Conservation (phyloP, 1,284 basidiomycete species). For the Trichosporon ovoides region DNA sequence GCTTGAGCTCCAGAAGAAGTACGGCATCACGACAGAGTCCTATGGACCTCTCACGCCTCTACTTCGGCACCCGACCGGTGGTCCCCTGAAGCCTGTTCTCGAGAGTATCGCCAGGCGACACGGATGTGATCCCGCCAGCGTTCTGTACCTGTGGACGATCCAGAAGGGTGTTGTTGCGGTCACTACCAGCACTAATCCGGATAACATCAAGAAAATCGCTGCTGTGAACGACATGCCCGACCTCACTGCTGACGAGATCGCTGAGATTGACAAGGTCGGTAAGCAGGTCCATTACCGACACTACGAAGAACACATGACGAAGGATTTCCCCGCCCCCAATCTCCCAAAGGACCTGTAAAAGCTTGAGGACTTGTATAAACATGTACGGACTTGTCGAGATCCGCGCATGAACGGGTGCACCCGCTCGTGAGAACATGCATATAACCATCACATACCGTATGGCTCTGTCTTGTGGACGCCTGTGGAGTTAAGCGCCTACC, state of each 20-base stretch:
- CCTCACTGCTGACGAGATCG: conserved; percentile 60
- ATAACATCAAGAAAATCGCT: conserved; percentile 61
- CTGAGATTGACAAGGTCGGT: conserved; percentile 59
- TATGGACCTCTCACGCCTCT: conserved; percentile 59
- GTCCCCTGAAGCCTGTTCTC: conserved; percentile 56
- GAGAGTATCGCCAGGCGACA: conserved; percentile 49
- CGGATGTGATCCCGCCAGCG: conserved; percentile 55
- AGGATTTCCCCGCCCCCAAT: conserved; percentile 41
- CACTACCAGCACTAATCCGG: conserved; percentile 63
- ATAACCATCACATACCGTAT: too few relatives aligned
- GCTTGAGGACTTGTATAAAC: too few relatives aligned
- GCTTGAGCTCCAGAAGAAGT: conserved; percentile 56
- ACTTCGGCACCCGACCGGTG: conserved; percentile 54
- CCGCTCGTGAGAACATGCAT: background rate
- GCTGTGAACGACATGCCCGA: conserved; percentile 56
- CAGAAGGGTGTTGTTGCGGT: conserved; percentile 58
- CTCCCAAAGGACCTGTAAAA: conserved; percentile 29
- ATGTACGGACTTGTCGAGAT: background rate
- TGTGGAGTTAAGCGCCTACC: too few relatives aligned
- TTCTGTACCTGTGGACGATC: conserved; percentile 60
- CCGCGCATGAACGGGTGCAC: background rate
- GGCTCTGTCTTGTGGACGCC: too few relatives aligned
- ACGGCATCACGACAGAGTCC: conserved; percentile 61
- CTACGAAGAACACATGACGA: conserved; percentile 43
- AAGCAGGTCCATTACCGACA: conserved; percentile 57